Conservation (phyloP, 352 stramenopile species). For the Globisporangium mamillatum region DNA sequence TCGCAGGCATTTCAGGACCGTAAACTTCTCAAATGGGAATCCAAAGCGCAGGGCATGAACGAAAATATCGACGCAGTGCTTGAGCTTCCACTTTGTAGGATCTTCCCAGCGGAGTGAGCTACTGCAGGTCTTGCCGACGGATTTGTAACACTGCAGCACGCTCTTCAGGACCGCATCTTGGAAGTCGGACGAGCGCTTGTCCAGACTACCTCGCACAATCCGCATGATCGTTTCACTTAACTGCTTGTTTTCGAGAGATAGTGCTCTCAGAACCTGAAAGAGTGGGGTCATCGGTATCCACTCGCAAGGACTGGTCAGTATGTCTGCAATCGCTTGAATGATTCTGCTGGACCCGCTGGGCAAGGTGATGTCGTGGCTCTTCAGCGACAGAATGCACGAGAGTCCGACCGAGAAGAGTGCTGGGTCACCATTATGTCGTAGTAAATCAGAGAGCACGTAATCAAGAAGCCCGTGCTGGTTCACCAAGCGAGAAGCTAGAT, state of each 20-base stretch:
- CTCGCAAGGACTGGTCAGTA: not conserved
- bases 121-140: not conserved
- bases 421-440: not conserved
- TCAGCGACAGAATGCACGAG: not conserved
- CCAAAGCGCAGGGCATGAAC: not conserved
- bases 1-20: not conserved
- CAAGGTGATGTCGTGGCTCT: not conserved
- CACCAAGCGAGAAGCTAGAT: not conserved
- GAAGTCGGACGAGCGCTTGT: not conserved
- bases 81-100: not conserved
- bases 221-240: not conserved
- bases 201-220: not conserved
- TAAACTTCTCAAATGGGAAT: not conserved
- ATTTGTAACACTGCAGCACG: not conserved
- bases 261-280: not conserved
- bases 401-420: not conserved
- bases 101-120: not conserved
- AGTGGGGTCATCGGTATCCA: not conserved
- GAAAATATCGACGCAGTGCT: not conserved
- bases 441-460: not conserved
- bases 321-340: not conserved
- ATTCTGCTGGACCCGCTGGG: not conserved
- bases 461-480: not conserved
- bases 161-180: not conserved
- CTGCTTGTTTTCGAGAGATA: not conserved